Base-by-base conservation (phyloP, 805 yeast genomes). In the Pichia scutulata region DNA sequence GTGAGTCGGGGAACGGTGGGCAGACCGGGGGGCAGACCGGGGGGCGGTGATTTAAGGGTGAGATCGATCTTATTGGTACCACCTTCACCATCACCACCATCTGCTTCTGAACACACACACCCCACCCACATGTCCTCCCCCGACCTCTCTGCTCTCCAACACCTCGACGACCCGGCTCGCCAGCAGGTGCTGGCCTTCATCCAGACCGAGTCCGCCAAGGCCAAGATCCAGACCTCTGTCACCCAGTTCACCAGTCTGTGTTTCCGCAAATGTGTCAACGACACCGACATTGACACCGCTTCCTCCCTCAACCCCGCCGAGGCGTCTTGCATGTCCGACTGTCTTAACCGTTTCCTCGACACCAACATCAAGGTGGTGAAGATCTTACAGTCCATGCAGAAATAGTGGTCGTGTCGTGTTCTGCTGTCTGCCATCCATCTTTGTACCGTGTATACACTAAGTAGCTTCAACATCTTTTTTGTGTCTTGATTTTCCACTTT, bases 171-270 rank as follows among this genome's bases (percentile, higher is more conserved):
- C 36, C 52, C 74, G 26, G 78, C 93, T 43, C 82, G 84, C 66
- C 77, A 80, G 62, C 95, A 89, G 55, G 80, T 89, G 46, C 73
- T 81, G 59, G 74, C 76, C 50, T 89, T 88, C 71, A 72, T 89
- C 45, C 95, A 89, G 63, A 70, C 84, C 14, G 97, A 90, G 69
- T 84, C 85, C 63, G 78, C 93, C 55, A 88, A 86, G 71, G 82
- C 92, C 50, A 88, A 89, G 70, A 87, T 90, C 28, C 96, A 89
- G 67, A 76, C 78, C 71, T 81, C 95, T 33, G 86, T 90, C 53
- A 96, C 90, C 66, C 80, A 76, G 61, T 89, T 88, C 77, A 89
- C 97, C 25, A 90, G 89, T 63, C 75, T 84, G 74, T 90, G 98
- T 66, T 90, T 89, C 76, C 86, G 84, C 65, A 86, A 86, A 69